Evolutionary conservation across 2,329 filamentous ascomycete genomes (phyloP), one percentile per base, ranked within the genome.

Genomic region (Aspergillus neotritici): DNA sequence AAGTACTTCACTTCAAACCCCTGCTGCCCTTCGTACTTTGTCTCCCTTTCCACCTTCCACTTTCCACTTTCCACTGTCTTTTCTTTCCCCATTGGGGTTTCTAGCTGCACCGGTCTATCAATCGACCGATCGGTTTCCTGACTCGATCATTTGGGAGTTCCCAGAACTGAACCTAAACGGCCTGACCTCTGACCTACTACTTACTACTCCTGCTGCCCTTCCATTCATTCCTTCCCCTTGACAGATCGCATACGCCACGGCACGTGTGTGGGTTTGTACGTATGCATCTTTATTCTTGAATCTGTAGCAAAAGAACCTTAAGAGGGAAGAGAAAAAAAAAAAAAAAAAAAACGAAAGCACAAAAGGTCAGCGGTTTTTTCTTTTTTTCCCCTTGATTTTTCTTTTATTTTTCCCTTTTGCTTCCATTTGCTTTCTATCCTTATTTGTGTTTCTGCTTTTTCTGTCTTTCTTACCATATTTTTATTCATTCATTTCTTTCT

Each of bases 391-490:
- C 34, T 31, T 25, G 12, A 17, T 10, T 11, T 32, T 16, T 34
- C 9, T 15, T 31, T 32, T 33, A 13, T 43, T 47, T 7, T n/a
- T 30, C 33, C 33, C 38, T 41, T 29, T n/a, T 34, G 21, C 10
- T 39, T 13, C 16, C 9, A 33, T 17, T n/a, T 9, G 29, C 31
- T 11, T 31, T 44, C 30, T 11, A 25, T 15, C 32, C 31, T 34
- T 14, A 37, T 8, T n/a, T 43, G 30, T 28, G 7, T 9, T 25
- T 25, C n/a, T 25, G 7, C 21, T 8, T 25, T 21, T 43, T 43
- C 32, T 41, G 39, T 44, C 43, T 39, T 47, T 44, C 44, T 44
- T 40, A 45, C 36, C 32, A n/a, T 31, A n/a, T 36, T 46, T 34
- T 43, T 12, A 33, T 31, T 49, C 5, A n/a, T 43, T 39, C 31